Evolutionary conservation across 345 rosid species (phyloP), one percentile per base, ranked within the genome.

Genomic region (Eucalyptus marginata): DNA sequence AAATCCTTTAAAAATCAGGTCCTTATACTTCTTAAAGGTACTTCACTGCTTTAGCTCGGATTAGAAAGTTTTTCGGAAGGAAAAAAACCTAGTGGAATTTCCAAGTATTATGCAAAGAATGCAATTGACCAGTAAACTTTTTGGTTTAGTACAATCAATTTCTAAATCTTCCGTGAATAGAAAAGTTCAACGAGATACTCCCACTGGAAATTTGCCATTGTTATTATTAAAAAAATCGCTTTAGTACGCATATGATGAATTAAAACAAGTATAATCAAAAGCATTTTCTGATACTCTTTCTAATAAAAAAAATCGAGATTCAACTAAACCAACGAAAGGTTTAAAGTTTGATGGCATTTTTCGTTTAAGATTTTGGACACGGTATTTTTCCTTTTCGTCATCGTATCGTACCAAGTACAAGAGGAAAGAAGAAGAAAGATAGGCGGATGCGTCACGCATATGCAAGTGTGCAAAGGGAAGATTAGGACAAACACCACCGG

Each of bases 181-280:
- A 20, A 54, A 18, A 20, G 2, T 54, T 54, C 10, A 8, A 18
- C 3, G 2, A 54, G 1, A 54, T 20, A 5, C 25, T 56, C 11
- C 10, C 59, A 22, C 3, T 0, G 0, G 27, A 54, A 54, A 54
- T 54, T 54, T 54, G 5, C 10, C 24, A 22, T 8, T 56, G 59
- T 22, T 24, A 22, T 10, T 9, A 56, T 24, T 5, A 24, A 56
- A 52, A 52, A 56, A 10, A 9, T 1, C 1, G 0, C 1, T 22
- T 10, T 1, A 22, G 3, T 9, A 29, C 0, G 6, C 1, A 0
- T 24, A 1, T 24, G 13, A 8, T 1, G 1, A 5, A 52, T 0
- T 0, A 18, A 52, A 18, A 16, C 1, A 52, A 0, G 24, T 52
- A 52, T 52, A 52, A 18, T 18, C 1, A 10, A 52, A 52, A 52